Conservation (phyloP, 305 asterid species). For the Petunia hybrid region DNA sequence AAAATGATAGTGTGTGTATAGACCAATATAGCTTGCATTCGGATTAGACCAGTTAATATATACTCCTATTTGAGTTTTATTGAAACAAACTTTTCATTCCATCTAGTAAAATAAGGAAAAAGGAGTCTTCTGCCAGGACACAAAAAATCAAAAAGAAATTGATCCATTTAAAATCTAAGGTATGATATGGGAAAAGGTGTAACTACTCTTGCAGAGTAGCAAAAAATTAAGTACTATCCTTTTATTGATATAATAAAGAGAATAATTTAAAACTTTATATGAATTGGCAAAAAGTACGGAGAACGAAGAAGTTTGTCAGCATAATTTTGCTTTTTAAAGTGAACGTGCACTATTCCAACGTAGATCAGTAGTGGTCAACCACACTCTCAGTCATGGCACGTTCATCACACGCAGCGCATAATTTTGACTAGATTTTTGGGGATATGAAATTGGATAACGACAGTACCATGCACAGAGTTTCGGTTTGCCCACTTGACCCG, state of each 20-base stretch:
- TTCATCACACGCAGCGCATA: not conserved
- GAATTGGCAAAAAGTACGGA: not conserved
- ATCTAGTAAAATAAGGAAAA: too few relatives aligned
- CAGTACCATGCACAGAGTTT: not conserved
- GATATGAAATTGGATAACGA: constrained; percentile 14
- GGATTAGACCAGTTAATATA: too few relatives aligned
- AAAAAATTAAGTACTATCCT: too few relatives aligned
- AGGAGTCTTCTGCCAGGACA: too few relatives aligned
- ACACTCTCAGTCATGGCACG: not conserved
- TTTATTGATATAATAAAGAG: not conserved
- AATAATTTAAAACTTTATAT: not conserved
- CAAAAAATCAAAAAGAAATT: too few relatives aligned
- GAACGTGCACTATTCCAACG: constrained; percentile 23
- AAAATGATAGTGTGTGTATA: too few relatives aligned
- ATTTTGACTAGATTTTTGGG: constrained; percentile 17
- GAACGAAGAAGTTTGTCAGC: not conserved
- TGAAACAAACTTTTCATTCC: too few relatives aligned
- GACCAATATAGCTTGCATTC: too few relatives aligned
- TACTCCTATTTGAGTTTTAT: too few relatives aligned
- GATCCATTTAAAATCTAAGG: too few relatives aligned
- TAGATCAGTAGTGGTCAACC: not conserved
- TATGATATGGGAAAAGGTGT: too few relatives aligned
- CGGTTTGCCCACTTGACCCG: not conserved
- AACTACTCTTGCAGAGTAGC: too few relatives aligned
- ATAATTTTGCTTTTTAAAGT: not conserved